These are phyloP conservation scores for Aspergillus pseudoglaucus DNA, from an alignment of 2,329 filamentous ascomycete species.

Conservation along the genomic window DNA sequence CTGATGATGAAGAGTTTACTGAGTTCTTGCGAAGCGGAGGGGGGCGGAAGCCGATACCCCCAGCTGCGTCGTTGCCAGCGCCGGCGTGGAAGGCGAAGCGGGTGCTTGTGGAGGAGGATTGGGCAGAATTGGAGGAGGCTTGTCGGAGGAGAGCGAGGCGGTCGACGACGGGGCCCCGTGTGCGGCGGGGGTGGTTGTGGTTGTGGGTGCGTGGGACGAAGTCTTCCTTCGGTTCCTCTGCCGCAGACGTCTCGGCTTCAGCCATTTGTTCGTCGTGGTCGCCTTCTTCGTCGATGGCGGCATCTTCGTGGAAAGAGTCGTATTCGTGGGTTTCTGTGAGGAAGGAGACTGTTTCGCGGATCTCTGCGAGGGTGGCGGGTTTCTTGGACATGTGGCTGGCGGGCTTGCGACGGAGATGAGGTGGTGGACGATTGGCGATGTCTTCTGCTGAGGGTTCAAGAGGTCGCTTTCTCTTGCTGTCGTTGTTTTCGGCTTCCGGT, in stretches of 20 bases:
- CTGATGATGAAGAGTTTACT: conserved; percentile 24
- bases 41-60: conserved; percentile 28
- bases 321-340: conserved; percentile 64
- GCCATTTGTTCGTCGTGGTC: conserved; percentile 19
- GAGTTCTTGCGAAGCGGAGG: conserved; percentile 28
- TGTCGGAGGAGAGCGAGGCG: conserved; percentile 39
- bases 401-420: conserved; percentile 56
- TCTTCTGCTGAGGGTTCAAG: conserved; percentile 36
- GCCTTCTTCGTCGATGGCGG: conserved; percentile 47
- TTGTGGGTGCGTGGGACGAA: conserved; percentile 18
- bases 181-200: conserved; percentile 29
- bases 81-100: conserved; percentile 30
- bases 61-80: conserved; percentile 7
- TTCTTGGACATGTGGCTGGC: conserved; percentile 52
- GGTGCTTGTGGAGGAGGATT: conserved; percentile 15
- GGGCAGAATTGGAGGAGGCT: conserved; percentile 39
- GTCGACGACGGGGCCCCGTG: conserved; percentile 39
- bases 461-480: conserved; percentile 36
- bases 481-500: conserved; percentile 7
- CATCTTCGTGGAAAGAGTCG: conserved; percentile 50
- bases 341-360: conserved; percentile 75
- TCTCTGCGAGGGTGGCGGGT: conserved; percentile 69
- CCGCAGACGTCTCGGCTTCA: conserved; percentile 15
- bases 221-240: conserved; percentile 15
- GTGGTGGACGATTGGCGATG: conserved; percentile 48